Evolutionary conservation across 768 basidiomycete species (phyloP).

Genomic region (Tricholoma matsutake): DNA sequence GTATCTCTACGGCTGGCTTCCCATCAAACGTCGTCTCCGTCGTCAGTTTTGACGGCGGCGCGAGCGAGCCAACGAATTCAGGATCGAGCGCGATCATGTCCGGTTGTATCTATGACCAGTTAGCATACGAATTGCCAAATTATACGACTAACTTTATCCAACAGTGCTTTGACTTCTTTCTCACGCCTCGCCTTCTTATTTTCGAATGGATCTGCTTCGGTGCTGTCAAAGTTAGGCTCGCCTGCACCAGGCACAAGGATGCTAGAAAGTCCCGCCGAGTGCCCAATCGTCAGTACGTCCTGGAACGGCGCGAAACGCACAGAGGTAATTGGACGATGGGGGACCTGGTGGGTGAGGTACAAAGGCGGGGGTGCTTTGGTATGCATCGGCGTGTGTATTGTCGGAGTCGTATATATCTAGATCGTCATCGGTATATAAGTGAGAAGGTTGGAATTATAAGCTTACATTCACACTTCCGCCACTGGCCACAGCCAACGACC

Average conservation of each 20-base stretch:
- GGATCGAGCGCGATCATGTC: conserved; percentile 88
- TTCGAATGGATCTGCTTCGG: conserved; percentile 95
- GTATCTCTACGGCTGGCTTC: conserved; percentile 43
- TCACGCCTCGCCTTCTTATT: conserved; percentile 77
- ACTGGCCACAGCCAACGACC: conserved; percentile 75
- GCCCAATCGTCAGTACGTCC: conserved; percentile 80
- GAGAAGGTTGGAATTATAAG: not conserved
- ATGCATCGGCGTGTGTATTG: conserved; percentile 56
- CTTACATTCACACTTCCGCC: conserved; percentile 84
- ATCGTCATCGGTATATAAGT: not conserved
- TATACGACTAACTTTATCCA: conserved; percentile 74
- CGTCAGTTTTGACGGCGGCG: conserved; percentile 57
- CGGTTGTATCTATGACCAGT: conserved; percentile 67
- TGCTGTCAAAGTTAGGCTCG: conserved; percentile 92
- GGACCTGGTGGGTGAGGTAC: conserved; percentile 86
- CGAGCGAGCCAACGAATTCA: conserved; percentile 70
- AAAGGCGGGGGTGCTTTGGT: conserved; percentile 63
- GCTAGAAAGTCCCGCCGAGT: conserved; percentile 73
- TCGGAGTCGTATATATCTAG: conserved; percentile 71
- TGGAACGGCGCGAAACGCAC: conserved; percentile 88
- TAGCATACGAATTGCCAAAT: not conserved
- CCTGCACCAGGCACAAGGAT: conserved; percentile 90
- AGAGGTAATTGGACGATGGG: conserved; percentile 71
- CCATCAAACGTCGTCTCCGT: conserved; percentile 39
- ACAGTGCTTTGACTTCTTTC: conserved; percentile 82